A percentile compares a stretch with the other conserved stretches of the same genome.
These are phyloP conservation scores for Phyllostachys edulis DNA, from an alignment of 176 grass and related monocot species.

Conservation along the genomic window DNA sequence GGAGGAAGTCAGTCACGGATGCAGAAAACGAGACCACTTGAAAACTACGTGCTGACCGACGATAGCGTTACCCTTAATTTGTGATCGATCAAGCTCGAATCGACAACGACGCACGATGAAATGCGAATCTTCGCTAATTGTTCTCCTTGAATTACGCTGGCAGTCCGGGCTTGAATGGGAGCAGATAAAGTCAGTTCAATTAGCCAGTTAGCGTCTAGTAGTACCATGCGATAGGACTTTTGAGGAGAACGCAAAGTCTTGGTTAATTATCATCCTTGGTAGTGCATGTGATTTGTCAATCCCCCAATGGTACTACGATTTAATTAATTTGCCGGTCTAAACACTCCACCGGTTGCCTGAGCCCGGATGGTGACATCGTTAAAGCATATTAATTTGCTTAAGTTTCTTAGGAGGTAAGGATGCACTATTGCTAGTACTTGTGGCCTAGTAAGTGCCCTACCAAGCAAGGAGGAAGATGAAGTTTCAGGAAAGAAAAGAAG, in stretches of 20 bases:
- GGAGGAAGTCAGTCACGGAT: neutral
- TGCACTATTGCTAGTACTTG: neutral
- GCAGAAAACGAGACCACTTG: neutral
- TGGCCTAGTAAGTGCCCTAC: neutral
- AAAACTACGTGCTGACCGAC: neutral
- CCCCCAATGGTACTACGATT: neutral
- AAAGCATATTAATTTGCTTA: neutral
- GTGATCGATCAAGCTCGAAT: neutral
- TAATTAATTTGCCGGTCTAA: neutral
- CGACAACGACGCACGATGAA: neutral
- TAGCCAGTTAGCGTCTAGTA: neutral
- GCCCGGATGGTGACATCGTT: neutral
- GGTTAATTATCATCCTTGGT: neutral
- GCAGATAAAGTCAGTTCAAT: neutral
- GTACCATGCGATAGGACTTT: neutral
- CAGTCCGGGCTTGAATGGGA: neutral
- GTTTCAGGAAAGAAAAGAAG: neutral
- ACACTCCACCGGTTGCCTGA: neutral
- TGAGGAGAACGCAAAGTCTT: neutral
- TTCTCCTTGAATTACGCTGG: neutral
- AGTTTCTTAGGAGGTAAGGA: slow-evolving; percentile 3
- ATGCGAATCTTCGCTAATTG: neutral
- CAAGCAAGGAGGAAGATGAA: neutral
- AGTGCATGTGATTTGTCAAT: neutral
- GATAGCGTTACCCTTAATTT: neutral